Conservation (phyloP, 2,329 filamentous ascomycete species). For the Bipolaris sorokiniana region DNA sequence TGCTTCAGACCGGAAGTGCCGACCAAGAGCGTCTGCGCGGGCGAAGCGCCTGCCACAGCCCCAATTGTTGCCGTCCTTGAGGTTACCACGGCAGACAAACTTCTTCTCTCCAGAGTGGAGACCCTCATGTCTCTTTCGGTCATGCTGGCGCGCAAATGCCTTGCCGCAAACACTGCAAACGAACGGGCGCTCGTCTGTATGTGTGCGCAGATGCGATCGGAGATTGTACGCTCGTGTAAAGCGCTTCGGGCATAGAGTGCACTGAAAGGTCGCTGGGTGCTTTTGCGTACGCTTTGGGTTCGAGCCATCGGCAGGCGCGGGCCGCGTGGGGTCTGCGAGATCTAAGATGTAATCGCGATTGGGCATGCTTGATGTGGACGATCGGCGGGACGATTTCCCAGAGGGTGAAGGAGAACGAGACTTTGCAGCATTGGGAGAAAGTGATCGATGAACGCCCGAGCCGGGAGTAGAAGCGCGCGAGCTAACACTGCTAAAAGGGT, state of each 20-base stretch:
- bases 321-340: conserved; percentile 85
- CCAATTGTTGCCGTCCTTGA: conserved; percentile 84
- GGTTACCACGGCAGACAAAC: conserved; percentile 91
- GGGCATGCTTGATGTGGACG: conserved; percentile 59
- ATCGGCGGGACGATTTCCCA: conserved; percentile 56
- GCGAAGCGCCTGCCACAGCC: conserved; percentile 93
- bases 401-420: conserved; percentile 57
- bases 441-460: conserved; percentile 44
- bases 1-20: conserved; percentile 94
- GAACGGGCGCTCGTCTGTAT: conserved; percentile 96
- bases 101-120: conserved; percentile 98
- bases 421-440: conserved; percentile 53
- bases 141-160: conserved; percentile 95
- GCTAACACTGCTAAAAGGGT: conserved; percentile 60
- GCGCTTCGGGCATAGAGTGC: conserved; percentile 87
- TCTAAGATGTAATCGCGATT: conserved; percentile 83
- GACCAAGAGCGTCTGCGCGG: conserved; percentile 89
- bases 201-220: conserved; percentile 90
- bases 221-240: conserved; percentile 98
- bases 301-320: conserved; percentile 56
- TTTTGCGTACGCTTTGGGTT: conserved; percentile 87
- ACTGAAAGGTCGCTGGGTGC: conserved; percentile 96
- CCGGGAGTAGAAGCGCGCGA: conserved; percentile 54
- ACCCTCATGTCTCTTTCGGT: conserved; percentile 95
- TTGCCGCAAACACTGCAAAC: conserved; percentile 97